These are phyloP conservation scores for Antrodiella citrinella DNA, from an alignment of 768 basidiomycete species.

Conservation along the genomic window DNA sequence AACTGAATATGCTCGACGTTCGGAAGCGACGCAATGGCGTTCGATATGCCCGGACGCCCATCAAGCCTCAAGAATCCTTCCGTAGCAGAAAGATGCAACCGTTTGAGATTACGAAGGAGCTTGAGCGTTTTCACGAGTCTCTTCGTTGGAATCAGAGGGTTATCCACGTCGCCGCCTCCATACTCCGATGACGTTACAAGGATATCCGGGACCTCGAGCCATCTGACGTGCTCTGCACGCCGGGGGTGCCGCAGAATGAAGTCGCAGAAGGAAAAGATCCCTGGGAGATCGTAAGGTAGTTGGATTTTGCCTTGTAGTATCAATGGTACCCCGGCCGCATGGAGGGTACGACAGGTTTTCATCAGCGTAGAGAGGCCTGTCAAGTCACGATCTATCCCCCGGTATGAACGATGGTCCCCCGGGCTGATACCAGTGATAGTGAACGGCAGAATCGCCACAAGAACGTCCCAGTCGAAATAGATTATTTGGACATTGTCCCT, in stretches of 20 bases:
- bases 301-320: neutral
- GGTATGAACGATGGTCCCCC: neutral
- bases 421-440: neutral
- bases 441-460: neutral
- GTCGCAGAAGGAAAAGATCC: neutral
- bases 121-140: neutral
- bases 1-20: neutral
- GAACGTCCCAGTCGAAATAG: neutral
- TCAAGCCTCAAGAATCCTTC: neutral
- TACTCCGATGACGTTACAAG: neutral
- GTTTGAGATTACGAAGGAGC: neutral
- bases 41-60: neutral
- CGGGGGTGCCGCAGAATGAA: neutral
- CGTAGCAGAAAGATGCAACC: neutral
- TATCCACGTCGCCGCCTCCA: neutral
- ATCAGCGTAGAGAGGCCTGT: neutral
- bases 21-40: neutral
- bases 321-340: neutral
- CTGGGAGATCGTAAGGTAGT: neutral
- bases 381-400: neutral
- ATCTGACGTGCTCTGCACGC: neutral
- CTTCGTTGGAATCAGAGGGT: neutral
- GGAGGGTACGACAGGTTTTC: neutral
- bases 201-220: neutral
- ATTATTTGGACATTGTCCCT: too few relatives aligned